These are phyloP conservation scores for Aspergillus fijiensis DNA, from an alignment of 2,329 filamentous ascomycete species.

Conservation along the genomic window DNA sequence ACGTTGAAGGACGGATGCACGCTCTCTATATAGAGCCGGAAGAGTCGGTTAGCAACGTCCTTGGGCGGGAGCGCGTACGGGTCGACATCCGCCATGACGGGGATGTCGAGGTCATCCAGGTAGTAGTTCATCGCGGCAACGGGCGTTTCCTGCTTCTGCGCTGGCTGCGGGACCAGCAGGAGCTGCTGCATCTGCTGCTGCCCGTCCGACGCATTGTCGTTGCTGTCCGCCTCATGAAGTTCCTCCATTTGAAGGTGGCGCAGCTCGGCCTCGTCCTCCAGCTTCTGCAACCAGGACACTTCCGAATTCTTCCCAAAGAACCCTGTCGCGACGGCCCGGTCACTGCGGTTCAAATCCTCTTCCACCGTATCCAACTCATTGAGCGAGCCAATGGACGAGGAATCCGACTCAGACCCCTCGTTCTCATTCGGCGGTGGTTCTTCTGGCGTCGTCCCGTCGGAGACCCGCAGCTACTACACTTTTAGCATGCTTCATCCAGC, in stretches of 20 bases:
- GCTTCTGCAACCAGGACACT: constrained; percentile 43
- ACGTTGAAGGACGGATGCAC: constrained; percentile 44
- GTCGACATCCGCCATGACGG: constrained; percentile 35
- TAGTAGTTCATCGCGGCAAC: constrained; percentile 38
- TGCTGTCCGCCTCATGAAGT: background rate
- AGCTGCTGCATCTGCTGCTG: background rate
- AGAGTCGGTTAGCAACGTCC: constrained; percentile 38
- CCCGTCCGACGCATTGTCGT: background rate
- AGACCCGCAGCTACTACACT: background rate
- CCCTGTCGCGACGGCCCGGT: constrained; percentile 36
- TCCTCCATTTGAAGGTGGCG: constrained; percentile 14
- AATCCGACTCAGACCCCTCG: constrained; percentile 22
- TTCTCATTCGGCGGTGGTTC: constrained; percentile 6
- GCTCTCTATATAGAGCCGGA: constrained; percentile 39
- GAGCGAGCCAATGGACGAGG: constrained; percentile 38
- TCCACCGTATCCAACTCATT: constrained; percentile 43
- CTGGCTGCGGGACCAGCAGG: background rate
- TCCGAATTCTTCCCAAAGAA: constrained; percentile 48
- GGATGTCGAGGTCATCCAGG: constrained; percentile 41
- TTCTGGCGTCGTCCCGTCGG: background rate
- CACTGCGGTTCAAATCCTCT: constrained; percentile 42
- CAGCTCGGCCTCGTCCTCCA: constrained; percentile 32
- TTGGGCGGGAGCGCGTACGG: constrained; percentile 38
- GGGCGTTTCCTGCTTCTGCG: constrained; percentile 16
- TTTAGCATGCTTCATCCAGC: background rate